phyloP scores from a whole-genome alignment of 2,329 filamentous ascomycete genomes.

The Didymella arachidicola region DNA sequence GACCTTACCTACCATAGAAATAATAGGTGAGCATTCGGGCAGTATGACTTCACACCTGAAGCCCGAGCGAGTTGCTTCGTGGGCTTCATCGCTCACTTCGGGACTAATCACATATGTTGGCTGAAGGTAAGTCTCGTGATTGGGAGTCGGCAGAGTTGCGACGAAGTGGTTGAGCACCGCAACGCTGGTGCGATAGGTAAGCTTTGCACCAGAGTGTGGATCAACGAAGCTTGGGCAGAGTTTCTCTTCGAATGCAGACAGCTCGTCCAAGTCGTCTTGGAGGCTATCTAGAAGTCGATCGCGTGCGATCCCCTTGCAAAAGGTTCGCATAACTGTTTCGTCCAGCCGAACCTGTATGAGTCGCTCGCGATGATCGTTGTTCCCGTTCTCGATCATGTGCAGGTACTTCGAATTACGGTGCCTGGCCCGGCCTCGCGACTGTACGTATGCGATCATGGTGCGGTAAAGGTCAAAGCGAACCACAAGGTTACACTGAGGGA shows the following conservation, averaged over 20 bases:
- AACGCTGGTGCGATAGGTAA: constrained; percentile 80
- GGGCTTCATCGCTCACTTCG: constrained; percentile 19
- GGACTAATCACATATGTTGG: constrained; percentile 66
- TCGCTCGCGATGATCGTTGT: constrained; percentile 65
- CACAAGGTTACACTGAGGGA: constrained; percentile 71
- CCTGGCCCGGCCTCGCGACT: constrained; percentile 87
- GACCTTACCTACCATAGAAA: constrained; percentile 68
- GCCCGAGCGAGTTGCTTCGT: constrained; percentile 22
- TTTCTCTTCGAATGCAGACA: constrained; percentile 61
- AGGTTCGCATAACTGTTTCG: constrained; percentile 70
- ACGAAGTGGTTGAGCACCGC: constrained; percentile 76
- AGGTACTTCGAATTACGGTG: constrained; percentile 80
- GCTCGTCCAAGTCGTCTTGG: constrained; percentile 64
- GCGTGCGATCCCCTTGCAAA: constrained; percentile 76
- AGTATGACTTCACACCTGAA: constrained; percentile 77
- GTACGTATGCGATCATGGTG: constrained; percentile 93
- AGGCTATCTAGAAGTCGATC: constrained; percentile 73
- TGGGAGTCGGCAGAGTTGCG: constrained; percentile 66
- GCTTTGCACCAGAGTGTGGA: constrained; percentile 72
- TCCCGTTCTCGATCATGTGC: constrained; percentile 80
- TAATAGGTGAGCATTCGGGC: constrained; percentile 76
- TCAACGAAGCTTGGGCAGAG: constrained; percentile 66
- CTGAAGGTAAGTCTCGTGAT: constrained; percentile 57
- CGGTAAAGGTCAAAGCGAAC: constrained; percentile 84
- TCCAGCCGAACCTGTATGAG: constrained; percentile 67